Evolutionary conservation across 331 rosid genomes (phyloP), one percentile per base, ranked within the genome.

Genomic region (Arachis monticola): DNA sequence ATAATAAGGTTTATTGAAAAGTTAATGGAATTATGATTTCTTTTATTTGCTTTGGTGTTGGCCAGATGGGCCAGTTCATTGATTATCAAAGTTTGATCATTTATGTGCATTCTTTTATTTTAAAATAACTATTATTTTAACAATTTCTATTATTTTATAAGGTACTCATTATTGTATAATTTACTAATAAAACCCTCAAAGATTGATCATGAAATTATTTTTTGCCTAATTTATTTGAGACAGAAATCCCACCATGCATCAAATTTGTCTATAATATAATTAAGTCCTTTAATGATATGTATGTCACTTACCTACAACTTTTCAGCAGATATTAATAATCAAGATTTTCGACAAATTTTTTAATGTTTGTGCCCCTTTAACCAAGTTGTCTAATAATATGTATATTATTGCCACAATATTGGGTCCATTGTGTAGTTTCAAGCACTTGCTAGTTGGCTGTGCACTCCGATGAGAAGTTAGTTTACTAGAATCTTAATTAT

Each of bases 1-100:
- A 22, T 22, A 22, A 22, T 0, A 22, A 22, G 27, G 27, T 22
- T 35, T 72, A 32, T 64, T 30, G 65, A 64, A 44, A 13, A 69
- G 17, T 55, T 32, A 32, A 38, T 53, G 40, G 52, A 69, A 13
- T 69, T 53, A 53, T 13, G 5, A 65, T 65, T 7, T 32, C 60
- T 38, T 22, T 22, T 22, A 22, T 22, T 22, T 77, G 75, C 7
- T 59, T 73, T 4, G 27, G 40, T 67, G 60, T 58, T 67, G 69
- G 51, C 14, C 63, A 64, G 60, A 22, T 50, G 58, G 12, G 70
- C 61, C 61, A 27, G 41, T 22, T 22, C n/a, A 10, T 1, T 52
- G 60, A 11, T 74, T 7, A 75, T 67, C 72, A 6, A 51, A 31
- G 76, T 58, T 62, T 61, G 48, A 22, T 22, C 60, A 69, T 57